Base-by-base conservation (phyloP, 352 stramenopile species). In the Phytophthora fragariae region DNA sequence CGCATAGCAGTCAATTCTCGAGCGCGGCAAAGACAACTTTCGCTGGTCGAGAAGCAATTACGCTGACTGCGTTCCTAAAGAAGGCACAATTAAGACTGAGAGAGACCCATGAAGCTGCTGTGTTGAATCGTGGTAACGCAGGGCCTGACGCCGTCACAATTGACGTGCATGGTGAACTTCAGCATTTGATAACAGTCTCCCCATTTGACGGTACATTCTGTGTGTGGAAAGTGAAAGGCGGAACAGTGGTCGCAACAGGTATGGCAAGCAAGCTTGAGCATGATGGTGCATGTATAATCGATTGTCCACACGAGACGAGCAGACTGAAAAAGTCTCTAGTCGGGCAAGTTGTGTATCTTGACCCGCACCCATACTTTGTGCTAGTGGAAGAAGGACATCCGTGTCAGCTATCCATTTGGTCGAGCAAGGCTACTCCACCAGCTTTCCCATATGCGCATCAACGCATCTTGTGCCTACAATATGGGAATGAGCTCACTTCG, bases 161-260 rank as follows among this genome's bases (percentile, higher is more conserved):
- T 27, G 80, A 82, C 52, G 57, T 75, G 8, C 68, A 86, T 46
- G 41, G 53, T 3, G 57, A 75, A 6, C 47, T 77, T 8, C 47
- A 68, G 10, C 67, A 71, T 7, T 47, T 91, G 2, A 46, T 86
- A 19, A 79, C 81, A 7, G 65, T 72, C 2, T 89, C 80, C 1
- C 66, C 69, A 5, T 63, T 50, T 21, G 68, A 85, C 33, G 68
- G 60, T 0, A 77, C 59, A 0, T 86, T 89, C 49, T 89, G 82
- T 29, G 64, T 84, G 6, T 91, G 83, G 83, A 86, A 85, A 57
- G 27, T 86, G 10, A 75, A 77, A 39, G 84, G 83, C 56, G 75
- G 63, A 0, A 58, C 71, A 3, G 69, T 88, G 2, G 31, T 81
- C 17, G 76, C 62, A 56, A 77, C 50, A 39, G 75, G 41, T 0